Conservation (phyloP, 2,329 filamentous ascomycete genomes). For the Fusarium dimerum region DNA sequence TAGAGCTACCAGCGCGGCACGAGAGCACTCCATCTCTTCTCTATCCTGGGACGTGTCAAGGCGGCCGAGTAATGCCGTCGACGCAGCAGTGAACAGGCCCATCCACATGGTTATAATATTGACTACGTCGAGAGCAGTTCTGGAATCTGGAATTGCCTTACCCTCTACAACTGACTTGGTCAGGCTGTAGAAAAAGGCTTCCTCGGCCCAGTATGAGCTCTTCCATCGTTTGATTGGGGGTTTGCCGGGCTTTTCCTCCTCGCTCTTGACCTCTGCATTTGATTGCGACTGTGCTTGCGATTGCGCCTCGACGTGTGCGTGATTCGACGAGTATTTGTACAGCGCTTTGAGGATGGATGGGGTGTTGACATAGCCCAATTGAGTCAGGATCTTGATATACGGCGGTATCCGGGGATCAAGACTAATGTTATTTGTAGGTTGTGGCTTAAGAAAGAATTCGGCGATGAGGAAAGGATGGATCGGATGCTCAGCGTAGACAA, state of each 20-base stretch:
- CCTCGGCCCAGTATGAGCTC: slow-evolving; percentile 68
- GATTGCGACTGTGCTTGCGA: slow-evolving; percentile 16
- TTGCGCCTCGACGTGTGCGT: slow-evolving; percentile 38
- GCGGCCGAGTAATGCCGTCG: slow-evolving; percentile 50
- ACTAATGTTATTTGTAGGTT: slow-evolving; percentile 46
- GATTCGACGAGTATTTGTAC: slow-evolving; percentile 54
- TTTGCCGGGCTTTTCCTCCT: slow-evolving; percentile 19
- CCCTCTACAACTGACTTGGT: slow-evolving; percentile 77
- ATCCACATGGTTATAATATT: slow-evolving; percentile 59
- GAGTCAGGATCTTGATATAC: slow-evolving; percentile 59
- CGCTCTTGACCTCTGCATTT: slow-evolving; percentile 23
- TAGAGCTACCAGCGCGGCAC: slow-evolving; percentile 65
- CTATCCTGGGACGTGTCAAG: slow-evolving; percentile 45
- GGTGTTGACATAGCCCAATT: slow-evolving; percentile 53
- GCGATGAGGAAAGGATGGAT: slow-evolving; percentile 54
- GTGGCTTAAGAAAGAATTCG: slow-evolving; percentile 60
- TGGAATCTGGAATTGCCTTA: slow-evolving; percentile 45
- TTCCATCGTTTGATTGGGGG: slow-evolving; percentile 46
- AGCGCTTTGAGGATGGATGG: slow-evolving; percentile 56
- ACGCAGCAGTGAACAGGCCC: slow-evolving; percentile 54
- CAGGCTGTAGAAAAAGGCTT: slow-evolving; percentile 90
- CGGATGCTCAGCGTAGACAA: slow-evolving; percentile 53
- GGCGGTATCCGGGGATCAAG: slow-evolving; percentile 60
- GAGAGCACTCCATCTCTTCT: slow-evolving; percentile 61
- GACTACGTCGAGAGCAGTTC: slow-evolving; percentile 53